Base-by-base conservation (phyloP, 805 yeast genomes). In the Myxozyma lipomycoides region DNA sequence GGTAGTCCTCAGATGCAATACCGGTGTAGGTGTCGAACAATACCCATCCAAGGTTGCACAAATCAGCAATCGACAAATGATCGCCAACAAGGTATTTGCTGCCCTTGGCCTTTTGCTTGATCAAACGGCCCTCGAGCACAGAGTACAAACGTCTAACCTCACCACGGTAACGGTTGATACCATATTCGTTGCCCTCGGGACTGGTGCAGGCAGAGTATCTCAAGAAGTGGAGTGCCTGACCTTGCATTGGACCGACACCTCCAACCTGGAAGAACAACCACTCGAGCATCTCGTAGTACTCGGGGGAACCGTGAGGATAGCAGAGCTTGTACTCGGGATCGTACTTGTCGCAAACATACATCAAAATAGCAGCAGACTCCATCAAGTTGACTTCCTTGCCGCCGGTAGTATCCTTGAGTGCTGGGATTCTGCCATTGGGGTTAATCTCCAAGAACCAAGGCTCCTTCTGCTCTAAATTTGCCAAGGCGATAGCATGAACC, bases 401-500 rank as follows among this genome's bases (percentile, higher is more conserved):
- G 3, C 73, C 46, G 3, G 61, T 51, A 40, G 62, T 68, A 43
- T 71, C 73, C 34, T 63, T 69, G 32, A 83, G 64, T 0, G 81
- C 73, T 24, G 88, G 87, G 45, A 83, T 77, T 59, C 80, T 70
- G 3, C 87, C 86, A 59, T 82, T 81, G 18, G 83, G 81, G 63
- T 81, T 79, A 61, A 79, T 64, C 47, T 75, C 70, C 44, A 79
- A 62, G 57, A 70, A 82, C 82, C 83, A 78, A 4, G 72, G 77
- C 55, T 77, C 75, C 61, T 81, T 81, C 51, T 79, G 82, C 37
- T 65, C 78, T 38, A 67, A 66, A 22, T 64, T 68, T 0, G 49
- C 2, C 38, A 82, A 62, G 54, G 77, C 77, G 46, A 82, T 62
- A 3, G 57, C 55, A 42, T 74, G 61, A 48, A 63, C 60, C 54